Evolutionary conservation across 139 green algal genomes (phyloP).

Genomic region (Marvania coccoides): DNA sequence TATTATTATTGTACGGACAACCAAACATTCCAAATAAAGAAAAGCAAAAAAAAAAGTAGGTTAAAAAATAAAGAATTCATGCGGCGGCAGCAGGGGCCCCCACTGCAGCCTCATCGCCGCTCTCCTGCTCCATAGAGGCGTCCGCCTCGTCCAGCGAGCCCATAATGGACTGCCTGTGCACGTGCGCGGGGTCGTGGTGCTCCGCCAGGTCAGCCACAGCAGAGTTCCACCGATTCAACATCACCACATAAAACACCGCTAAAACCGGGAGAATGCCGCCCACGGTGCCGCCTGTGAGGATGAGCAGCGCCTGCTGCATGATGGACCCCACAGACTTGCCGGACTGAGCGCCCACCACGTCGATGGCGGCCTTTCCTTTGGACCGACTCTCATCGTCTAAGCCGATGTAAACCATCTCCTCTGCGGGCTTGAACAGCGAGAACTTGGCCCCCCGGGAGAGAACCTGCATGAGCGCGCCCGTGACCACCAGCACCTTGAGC

Average conservation of each 20-base stretch:
- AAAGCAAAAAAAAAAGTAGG: too few relatives aligned
- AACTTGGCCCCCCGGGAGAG: conserved; percentile 83
- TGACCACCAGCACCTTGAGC: conserved; percentile 43
- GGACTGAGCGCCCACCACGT: conserved; percentile 78
- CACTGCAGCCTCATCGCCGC: background rate
- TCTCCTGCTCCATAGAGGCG: background rate
- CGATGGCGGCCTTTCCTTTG: conserved; percentile 90
- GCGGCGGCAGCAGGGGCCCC: background rate
- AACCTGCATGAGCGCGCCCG: conserved; percentile 69
- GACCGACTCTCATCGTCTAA: conserved; percentile 68
- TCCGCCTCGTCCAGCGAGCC: conserved; percentile 17
- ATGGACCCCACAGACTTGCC: conserved; percentile 58
- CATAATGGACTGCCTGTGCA: conserved; percentile 17
- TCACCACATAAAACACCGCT: conserved; percentile 54
- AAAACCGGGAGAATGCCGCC: conserved; percentile 64
- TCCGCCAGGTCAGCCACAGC: conserved; percentile 29
- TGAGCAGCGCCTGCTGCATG: conserved; percentile 61
- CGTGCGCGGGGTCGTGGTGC: conserved; percentile 26
- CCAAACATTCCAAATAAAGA: too few relatives aligned
- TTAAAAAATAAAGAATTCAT: too few relatives aligned
- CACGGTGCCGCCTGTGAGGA: conserved; percentile 49
- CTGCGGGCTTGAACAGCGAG: conserved; percentile 87
- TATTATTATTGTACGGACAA: too few relatives aligned
- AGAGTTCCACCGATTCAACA: conserved; percentile 53
- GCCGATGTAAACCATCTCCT: conserved; percentile 89